Percentiles rank a stretch among this genome's conserved stretches.
phyloP scores from a whole-genome alignment of 805 yeast species.

The Torulaspora maleeae region DNA sequence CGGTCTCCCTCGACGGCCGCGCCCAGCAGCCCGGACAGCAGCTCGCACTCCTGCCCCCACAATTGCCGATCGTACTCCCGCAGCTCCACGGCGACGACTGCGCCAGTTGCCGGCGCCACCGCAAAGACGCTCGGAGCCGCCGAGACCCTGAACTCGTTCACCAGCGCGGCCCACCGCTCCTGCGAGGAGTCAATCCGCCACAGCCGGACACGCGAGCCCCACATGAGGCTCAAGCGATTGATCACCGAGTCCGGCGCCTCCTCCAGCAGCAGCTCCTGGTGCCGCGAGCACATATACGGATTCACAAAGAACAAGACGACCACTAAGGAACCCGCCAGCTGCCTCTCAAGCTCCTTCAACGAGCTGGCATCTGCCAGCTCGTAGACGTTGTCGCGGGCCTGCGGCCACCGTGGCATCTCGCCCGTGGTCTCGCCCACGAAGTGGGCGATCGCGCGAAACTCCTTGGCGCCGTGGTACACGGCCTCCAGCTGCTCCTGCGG shows the following conservation, averaged over 20 bases:
- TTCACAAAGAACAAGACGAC: constrained; percentile 36
- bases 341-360: background rate
- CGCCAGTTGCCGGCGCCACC: constrained; percentile 1
- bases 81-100: constrained; percentile 6
- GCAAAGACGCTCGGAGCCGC: constrained; percentile 12
- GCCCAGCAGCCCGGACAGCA: constrained; percentile 3
- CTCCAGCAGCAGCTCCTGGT: constrained; percentile 21
- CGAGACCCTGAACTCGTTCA: constrained; percentile 17
- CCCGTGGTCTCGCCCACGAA: constrained; percentile 26
- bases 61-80: constrained; percentile 9
- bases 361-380: background rate
- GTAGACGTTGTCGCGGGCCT: background rate
- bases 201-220: constrained; percentile 19
- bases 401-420: constrained; percentile 10
- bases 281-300: constrained; percentile 36
- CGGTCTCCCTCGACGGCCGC: constrained; percentile 2
- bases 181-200: constrained; percentile 35
- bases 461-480: constrained; percentile 37
- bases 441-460: constrained; percentile 32
- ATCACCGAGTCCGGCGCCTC: constrained; percentile 33
- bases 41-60: constrained; percentile 1
- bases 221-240: constrained; percentile 29
- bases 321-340: constrained; percentile 15
- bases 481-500: constrained; percentile 28
- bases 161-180: constrained; percentile 26